A percentile compares a stretch with the other conserved stretches of the same genome.
Evolutionary conservation across 495 filamentous ascomycete species (phyloP).

Genomic region (Thermochaetoides thermophila): DNA sequence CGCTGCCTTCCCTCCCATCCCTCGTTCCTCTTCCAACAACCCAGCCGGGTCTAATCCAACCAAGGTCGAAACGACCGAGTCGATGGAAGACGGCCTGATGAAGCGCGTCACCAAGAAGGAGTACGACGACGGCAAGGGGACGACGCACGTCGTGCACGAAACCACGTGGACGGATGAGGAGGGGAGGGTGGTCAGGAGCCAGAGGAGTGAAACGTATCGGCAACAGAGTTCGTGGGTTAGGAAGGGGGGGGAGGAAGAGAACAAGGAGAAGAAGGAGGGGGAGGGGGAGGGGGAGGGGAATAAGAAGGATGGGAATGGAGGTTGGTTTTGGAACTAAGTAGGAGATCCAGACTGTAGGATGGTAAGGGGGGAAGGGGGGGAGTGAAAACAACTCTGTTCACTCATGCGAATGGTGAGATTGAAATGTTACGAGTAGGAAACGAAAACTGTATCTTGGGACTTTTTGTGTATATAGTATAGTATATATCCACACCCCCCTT

Average conservation of each 20-base stretch:
- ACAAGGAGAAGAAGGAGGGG: not conserved
- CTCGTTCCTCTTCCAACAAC: too few species aligned
- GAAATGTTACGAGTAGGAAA: too few species aligned
- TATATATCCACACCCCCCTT: too few species aligned
- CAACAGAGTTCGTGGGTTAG: not conserved
- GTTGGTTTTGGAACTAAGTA: conserved; percentile 13
- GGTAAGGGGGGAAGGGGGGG: too few species aligned
- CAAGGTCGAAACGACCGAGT: conserved; percentile 4
- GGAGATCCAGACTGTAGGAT: not conserved
- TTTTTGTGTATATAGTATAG: too few species aligned
- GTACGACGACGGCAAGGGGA: conserved; percentile 9
- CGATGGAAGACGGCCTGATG: conserved; percentile 3
- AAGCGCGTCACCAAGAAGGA: conserved; percentile 8
- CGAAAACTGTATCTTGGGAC: too few species aligned
- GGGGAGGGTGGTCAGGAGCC: conserved; percentile 2
- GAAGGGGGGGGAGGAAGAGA: not conserved
- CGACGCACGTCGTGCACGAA: conserved; percentile 10
- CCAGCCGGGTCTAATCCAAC: too few species aligned
- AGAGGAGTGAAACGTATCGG: conserved; percentile 1
- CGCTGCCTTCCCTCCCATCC: conserved; percentile 1
- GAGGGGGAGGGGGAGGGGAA: not conserved
- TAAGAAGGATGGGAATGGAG: not conserved
- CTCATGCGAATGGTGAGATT: too few species aligned
- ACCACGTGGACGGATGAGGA: conserved; percentile 4
- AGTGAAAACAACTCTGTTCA: too few species aligned